A percentile compares a stretch with the other conserved stretches of the same genome.
These are phyloP conservation scores for Candida nitratophila DNA, from an alignment of 805 yeast genomes.

Conservation along the genomic window DNA sequence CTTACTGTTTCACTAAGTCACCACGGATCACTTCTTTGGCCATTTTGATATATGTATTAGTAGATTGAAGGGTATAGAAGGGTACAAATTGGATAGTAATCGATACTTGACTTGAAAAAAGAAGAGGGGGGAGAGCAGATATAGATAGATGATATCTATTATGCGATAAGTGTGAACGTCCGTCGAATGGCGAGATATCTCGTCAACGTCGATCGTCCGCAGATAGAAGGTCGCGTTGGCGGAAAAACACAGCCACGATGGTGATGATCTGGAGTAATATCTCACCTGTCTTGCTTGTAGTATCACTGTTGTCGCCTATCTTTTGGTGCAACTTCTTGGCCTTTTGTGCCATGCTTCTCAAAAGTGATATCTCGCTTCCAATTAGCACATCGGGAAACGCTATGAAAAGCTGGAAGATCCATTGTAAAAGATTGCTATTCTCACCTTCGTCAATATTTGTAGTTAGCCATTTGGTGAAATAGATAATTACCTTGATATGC, in stretches of 20 bases:
- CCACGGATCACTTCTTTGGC: conserved; percentile 3
- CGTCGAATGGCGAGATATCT: too few species aligned
- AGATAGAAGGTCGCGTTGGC: too few species aligned
- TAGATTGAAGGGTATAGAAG: background rate
- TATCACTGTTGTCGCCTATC: too few species aligned
- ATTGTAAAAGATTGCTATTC: conserved; percentile 18
- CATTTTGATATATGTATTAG: background rate
- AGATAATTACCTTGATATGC: conserved; percentile 30
- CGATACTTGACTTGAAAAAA: too few species aligned
- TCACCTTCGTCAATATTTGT: conserved; percentile 17
- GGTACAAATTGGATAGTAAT: too few species aligned
- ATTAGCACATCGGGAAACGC: conserved; percentile 31
- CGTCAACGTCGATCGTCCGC: too few species aligned
- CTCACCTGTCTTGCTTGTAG: too few species aligned
- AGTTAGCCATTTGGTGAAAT: conserved; percentile 35
- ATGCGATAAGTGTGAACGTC: too few species aligned
- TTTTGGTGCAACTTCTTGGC: conserved; percentile 23
- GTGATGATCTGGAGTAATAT: too few species aligned
- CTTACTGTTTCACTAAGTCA: conserved; percentile 21
- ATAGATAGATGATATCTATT: too few species aligned
- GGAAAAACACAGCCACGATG: too few species aligned
- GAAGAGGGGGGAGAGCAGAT: too few species aligned
- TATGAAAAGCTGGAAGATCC: conserved; percentile 35
- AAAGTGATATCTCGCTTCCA: conserved; percentile 30
- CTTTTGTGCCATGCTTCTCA: conserved; percentile 36